Evolutionary conservation across 1,284 basidiomycete species (phyloP).

Genomic region (Cryptococcus sp.): DNA sequence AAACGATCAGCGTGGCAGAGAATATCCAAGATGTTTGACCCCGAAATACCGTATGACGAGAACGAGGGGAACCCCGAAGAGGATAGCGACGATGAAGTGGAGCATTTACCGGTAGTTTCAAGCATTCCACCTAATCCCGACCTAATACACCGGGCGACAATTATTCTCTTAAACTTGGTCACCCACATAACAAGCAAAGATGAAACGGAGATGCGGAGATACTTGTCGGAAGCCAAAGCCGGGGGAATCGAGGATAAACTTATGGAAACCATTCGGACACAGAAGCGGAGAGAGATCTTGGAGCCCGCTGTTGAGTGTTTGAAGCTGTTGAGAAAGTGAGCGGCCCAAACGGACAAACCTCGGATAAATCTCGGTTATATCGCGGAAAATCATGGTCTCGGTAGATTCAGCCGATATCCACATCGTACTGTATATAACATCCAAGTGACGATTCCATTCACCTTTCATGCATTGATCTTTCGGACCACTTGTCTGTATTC

Average conservation of each 20-base stretch:
- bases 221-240: constrained; percentile 8
- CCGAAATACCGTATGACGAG: constrained; percentile 33
- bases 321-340: constrained; percentile 16
- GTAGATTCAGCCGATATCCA: no score
- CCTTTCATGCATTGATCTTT: no score
- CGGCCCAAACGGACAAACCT: no score
- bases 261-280: constrained; percentile 11
- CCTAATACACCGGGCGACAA: constrained; percentile 67
- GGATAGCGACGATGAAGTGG: constrained; percentile 26
- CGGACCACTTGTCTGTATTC: no score
- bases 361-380: no score
- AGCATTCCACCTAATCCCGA: constrained; percentile 44
- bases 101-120: constrained; percentile 33
- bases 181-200: neutral
- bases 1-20: constrained; percentile 44
- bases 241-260: constrained; percentile 18
- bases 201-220: neutral
- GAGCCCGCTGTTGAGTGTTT: constrained; percentile 20
- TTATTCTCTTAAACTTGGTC: constrained; percentile 53
- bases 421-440: no score
- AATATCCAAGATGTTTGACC: constrained; percentile 13
- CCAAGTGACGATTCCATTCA: no score
- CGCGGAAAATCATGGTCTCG: no score
- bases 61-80: constrained; percentile 2
- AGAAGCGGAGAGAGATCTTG: constrained; percentile 15